A percentile compares a stretch with the other conserved stretches of the same genome.
phyloP scores from a whole-genome alignment of 2,329 filamentous ascomycete species.

The Lasiodiplodia theobromae region DNA sequence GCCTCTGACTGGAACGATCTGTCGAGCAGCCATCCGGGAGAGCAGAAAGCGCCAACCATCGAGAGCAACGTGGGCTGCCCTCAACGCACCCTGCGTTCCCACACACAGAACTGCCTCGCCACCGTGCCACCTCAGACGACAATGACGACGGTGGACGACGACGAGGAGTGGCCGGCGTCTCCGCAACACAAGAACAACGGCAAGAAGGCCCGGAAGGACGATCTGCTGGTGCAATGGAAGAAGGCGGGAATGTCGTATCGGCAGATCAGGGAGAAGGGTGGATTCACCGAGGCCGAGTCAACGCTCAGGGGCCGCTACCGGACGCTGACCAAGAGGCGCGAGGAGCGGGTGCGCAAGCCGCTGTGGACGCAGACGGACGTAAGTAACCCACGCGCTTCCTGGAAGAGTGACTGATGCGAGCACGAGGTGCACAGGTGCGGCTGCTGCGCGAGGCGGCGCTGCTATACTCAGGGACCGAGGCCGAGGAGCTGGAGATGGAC shows the following conservation, averaged over 20 bases:
- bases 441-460: constrained; percentile 24
- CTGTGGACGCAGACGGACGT: constrained; percentile 70
- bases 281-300: constrained; percentile 71
- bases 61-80: no score
- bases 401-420: neutral
- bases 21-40: constrained; percentile 3
- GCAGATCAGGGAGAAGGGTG: constrained; percentile 64
- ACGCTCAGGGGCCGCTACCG: constrained; percentile 74
- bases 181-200: neutral
- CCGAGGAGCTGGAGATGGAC: constrained; percentile 11
- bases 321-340: constrained; percentile 68
- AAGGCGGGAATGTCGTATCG: constrained; percentile 67
- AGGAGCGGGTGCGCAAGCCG: constrained; percentile 69
- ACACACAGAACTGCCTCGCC: neutral
- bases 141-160: neutral
- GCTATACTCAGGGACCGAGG: constrained; percentile 15
- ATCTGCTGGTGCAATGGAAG: constrained; percentile 61
- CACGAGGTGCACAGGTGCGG: neutral
- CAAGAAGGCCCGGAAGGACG: constrained; percentile 34
- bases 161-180: neutral
- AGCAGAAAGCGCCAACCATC: neutral
- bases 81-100: neutral
- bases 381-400: constrained; percentile 46
- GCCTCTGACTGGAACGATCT: constrained; percentile 15
- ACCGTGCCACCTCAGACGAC: neutral